These are phyloP conservation scores for Athelia psychrophila DNA, from an alignment of 1,284 basidiomycete genomes.

Conservation along the genomic window DNA sequence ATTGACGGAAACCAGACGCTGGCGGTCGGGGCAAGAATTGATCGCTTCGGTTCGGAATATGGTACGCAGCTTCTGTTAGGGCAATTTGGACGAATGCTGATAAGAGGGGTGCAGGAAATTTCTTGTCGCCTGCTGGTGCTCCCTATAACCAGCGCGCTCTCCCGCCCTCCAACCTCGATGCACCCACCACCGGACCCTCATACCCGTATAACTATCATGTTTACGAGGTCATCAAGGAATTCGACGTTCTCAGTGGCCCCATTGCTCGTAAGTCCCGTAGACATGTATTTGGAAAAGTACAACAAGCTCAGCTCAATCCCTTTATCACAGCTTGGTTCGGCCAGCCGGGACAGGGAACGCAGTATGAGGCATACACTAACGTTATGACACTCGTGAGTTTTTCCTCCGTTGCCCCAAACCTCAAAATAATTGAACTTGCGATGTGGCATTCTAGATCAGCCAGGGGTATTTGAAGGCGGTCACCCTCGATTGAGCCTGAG, in stretches of 20 bases:
- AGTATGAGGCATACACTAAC: constrained; percentile 3
- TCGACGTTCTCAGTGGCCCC: constrained; percentile 3
- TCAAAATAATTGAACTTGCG: too few relatives aligned
- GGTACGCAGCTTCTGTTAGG: neutral
- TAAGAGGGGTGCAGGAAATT: neutral
- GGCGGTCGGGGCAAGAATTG: neutral
- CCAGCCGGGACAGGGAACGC: constrained; percentile 8
- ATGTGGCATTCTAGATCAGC: too few relatives aligned
- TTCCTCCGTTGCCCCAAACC: neutral
- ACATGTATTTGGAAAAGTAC: neutral
- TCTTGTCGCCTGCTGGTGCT: neutral
- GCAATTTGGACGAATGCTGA: too few relatives aligned
- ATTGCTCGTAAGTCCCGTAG: constrained; percentile 4
- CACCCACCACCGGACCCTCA: neutral
- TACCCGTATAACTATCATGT: constrained; percentile 6
- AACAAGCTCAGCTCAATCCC: neutral
- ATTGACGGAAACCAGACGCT: neutral
- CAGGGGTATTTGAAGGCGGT: too few relatives aligned
- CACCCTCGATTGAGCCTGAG: too few relatives aligned
- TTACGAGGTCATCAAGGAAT: constrained; percentile 5
- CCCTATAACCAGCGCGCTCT: neutral
- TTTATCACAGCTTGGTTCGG: constrained; percentile 3
- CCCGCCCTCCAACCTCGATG: neutral
- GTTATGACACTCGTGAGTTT: constrained; percentile 1
- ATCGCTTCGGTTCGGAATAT: neutral